Conservation (phyloP, 2,329 filamentous ascomycete species). For the Penicillium sp. region DNA sequence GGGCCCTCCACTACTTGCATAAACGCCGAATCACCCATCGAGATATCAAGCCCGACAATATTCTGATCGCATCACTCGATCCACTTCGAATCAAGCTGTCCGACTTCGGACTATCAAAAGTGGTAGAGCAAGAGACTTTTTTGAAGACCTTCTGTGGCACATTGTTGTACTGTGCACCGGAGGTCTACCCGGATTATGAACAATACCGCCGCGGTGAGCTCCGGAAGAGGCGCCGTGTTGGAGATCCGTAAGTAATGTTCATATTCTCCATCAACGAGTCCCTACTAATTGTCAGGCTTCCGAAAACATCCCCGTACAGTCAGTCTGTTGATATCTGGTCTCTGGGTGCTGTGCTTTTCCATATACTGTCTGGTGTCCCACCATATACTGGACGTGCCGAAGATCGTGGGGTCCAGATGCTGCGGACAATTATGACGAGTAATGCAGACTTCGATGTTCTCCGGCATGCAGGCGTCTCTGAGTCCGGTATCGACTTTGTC, state of each 20-base stretch:
- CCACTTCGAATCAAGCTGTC: conserved; percentile 87
- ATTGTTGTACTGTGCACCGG: conserved; percentile 90
- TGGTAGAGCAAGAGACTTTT: conserved; percentile 88
- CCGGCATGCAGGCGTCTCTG: conserved; percentile 60
- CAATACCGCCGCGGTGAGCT: conserved; percentile 63
- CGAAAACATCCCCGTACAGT: conserved; percentile 69
- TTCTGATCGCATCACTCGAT: conserved; percentile 72
- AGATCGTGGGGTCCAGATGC: conserved; percentile 74
- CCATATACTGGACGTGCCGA: conserved; percentile 80
- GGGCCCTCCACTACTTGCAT: conserved; percentile 85
- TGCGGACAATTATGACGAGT: conserved; percentile 79
- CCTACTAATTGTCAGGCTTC: conserved; percentile 39
- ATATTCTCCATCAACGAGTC: not conserved
- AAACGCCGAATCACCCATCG: conserved; percentile 88
- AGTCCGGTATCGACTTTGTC: conserved; percentile 72
- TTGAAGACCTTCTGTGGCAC: conserved; percentile 96
- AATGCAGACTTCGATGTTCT: conserved; percentile 69
- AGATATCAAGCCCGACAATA: conserved; percentile 99
- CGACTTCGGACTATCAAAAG: conserved; percentile 95
- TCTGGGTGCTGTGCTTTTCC: conserved; percentile 87
- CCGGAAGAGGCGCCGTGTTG: conserved; percentile 63
- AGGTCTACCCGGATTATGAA: conserved; percentile 84
- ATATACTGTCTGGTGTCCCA: conserved; percentile 74
- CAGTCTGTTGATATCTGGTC: conserved; percentile 97
- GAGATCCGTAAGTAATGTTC: conserved; percentile 44